Evolutionary conservation across 192 early-diverging fungal genomes (phyloP).

Genomic region (Obelidium mucronatum): DNA sequence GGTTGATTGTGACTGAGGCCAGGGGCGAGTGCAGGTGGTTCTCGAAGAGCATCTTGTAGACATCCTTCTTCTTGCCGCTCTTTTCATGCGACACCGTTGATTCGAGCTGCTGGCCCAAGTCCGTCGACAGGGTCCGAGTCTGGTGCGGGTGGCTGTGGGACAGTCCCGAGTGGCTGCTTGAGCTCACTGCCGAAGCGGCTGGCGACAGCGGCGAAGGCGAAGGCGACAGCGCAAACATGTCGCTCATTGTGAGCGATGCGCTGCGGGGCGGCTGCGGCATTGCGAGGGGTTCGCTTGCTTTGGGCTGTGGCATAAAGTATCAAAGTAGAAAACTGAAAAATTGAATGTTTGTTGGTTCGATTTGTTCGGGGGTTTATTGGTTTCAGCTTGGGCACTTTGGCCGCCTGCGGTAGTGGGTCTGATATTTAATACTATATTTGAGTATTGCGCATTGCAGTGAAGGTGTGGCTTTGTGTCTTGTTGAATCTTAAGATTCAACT

Average conservation of each 20-base stretch:
- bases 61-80: constrained; percentile 5
- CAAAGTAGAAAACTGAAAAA: not conserved
- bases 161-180: too few species aligned
- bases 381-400: not conserved
- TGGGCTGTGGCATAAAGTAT: not conserved
- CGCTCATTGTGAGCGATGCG: too few species aligned
- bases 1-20: not conserved
- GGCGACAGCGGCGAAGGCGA: not conserved
- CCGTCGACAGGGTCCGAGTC: not conserved
- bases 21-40: constrained; percentile 7
- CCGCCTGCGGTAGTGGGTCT: too few species aligned
- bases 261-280: not conserved
- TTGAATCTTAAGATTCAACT: too few species aligned
- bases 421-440: too few species aligned
- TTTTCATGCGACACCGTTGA: not conserved
- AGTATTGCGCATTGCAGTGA: too few species aligned
- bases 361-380: not conserved
- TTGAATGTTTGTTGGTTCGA: not conserved
- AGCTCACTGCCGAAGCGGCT: not conserved
- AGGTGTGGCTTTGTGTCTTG: too few species aligned
- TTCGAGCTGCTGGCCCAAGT: not conserved
- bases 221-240: too few species aligned
- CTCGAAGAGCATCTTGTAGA: constrained; percentile 32
- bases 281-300: not conserved
- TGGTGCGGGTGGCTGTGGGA: not conserved